A percentile compares a stretch with the other conserved stretches of the same genome.
Conservation (phyloP, 495 filamentous ascomycete species). For the Aspergillus panamensis region DNA sequence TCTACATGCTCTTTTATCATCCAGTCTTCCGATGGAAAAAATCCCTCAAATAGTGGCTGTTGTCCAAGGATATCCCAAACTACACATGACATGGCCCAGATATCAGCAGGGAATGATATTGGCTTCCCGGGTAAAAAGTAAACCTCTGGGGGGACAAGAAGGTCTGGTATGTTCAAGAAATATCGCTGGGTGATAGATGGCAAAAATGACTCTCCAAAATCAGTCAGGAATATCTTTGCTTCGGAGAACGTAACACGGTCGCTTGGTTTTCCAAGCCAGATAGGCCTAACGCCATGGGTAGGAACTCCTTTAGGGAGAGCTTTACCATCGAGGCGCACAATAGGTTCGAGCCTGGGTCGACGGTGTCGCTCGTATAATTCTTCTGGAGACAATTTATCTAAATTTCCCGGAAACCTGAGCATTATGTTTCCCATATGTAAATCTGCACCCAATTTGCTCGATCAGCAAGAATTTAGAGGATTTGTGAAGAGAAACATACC, state of each 20-base stretch:
- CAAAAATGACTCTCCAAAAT: slow-evolving; percentile 21
- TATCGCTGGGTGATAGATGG: slow-evolving; percentile 10
- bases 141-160: slow-evolving; percentile 19
- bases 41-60: slow-evolving; percentile 22
- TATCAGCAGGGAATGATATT: slow-evolving; percentile 24
- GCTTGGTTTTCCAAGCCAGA: slow-evolving; percentile 22
- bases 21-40: slow-evolving; percentile 18
- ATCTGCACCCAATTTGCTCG: too few relatives aligned
- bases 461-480: too few relatives aligned
- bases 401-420: neutral
- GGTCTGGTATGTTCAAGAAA: slow-evolving; percentile 11
- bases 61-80: slow-evolving; percentile 26
- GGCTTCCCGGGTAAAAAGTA: slow-evolving; percentile 15
- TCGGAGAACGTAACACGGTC: slow-evolving; percentile 13
- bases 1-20: slow-evolving; percentile 23
- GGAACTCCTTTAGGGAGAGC: slow-evolving; percentile 13
- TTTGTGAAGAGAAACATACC: too few relatives aligned
- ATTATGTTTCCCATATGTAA: slow-evolving; percentile 12
- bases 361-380: slow-evolving; percentile 15
- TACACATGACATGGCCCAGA: slow-evolving; percentile 28
- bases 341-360: slow-evolving; percentile 9
- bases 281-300: slow-evolving; percentile 11
- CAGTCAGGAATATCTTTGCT: slow-evolving; percentile 23
- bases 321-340: slow-evolving; percentile 15
- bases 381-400: slow-evolving; percentile 10